These are phyloP conservation scores for Alternaria sp. DNA, from an alignment of 2,329 filamentous ascomycete species.

Conservation along the genomic window DNA sequence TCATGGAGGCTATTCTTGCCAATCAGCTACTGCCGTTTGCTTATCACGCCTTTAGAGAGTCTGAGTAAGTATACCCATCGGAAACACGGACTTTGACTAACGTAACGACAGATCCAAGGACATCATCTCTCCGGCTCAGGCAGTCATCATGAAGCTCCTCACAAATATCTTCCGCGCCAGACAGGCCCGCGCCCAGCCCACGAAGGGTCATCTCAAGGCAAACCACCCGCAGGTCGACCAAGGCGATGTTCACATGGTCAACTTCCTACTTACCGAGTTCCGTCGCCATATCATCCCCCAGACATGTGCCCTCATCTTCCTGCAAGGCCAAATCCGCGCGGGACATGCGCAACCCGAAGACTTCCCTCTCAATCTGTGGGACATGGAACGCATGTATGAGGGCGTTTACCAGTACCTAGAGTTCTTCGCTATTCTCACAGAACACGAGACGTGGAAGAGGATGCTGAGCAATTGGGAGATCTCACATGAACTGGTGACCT, in stretches of 20 bases:
- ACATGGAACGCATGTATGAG: conserved; percentile 96
- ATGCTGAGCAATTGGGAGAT: conserved; percentile 92
- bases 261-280: conserved; percentile 93
- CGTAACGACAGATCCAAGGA: conserved; percentile 70
- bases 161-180: conserved; percentile 83
- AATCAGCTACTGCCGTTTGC: conserved; percentile 90
- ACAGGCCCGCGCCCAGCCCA: conserved; percentile 48
- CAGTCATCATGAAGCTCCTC: conserved; percentile 87
- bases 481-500: conserved; percentile 83
- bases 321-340: conserved; percentile 87
- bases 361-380: conserved; percentile 94
- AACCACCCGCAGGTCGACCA: conserved; percentile 59
- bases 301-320: conserved; percentile 90
- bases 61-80: conserved; percentile 36
- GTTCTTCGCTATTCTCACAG: conserved; percentile 87
- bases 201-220: conserved; percentile 53
- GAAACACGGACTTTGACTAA: conserved; percentile 13
- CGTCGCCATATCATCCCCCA: conserved; percentile 91
- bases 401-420: conserved; percentile 93
- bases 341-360: conserved; percentile 78
- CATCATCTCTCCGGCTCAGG: conserved; percentile 94
- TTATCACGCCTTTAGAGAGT: conserved; percentile 86
- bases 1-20: conserved; percentile 89
- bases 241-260: conserved; percentile 71
- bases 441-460: conserved; percentile 80